These are phyloP conservation scores for Cutaneotrichosporon dermatis DNA, from an alignment of 1,284 basidiomycete genomes.

Conservation along the genomic window DNA sequence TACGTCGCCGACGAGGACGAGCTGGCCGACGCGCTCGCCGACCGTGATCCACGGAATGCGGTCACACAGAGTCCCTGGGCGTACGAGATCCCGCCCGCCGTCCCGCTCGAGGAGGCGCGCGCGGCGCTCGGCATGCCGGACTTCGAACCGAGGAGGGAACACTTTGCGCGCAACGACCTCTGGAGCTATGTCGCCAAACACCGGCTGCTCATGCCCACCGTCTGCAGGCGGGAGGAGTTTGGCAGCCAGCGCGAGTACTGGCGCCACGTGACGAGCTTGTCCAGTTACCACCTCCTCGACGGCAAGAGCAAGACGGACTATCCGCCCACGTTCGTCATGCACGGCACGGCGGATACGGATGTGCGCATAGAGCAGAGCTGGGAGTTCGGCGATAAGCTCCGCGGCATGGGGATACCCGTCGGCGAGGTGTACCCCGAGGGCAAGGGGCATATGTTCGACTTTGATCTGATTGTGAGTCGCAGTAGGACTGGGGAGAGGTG, in stretches of 20 bases:
- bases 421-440: slow-evolving; percentile 9
- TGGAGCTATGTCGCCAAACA: slow-evolving; percentile 10
- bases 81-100: slow-evolving; percentile 13
- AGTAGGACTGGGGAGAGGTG: not conserved
- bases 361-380: slow-evolving; percentile 24
- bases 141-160: not conserved
- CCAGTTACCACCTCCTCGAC: slow-evolving; percentile 15
- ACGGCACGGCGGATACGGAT: slow-evolving; percentile 22
- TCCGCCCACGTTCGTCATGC: slow-evolving; percentile 30
- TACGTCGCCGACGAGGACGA: slow-evolving; percentile 7
- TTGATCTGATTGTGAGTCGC: slow-evolving; percentile 6
- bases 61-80: slow-evolving; percentile 12
- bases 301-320: slow-evolving; percentile 3
- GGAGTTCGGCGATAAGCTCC: slow-evolving; percentile 19
- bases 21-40: not conserved
- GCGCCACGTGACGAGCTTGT: slow-evolving; percentile 5
- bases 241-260: slow-evolving; percentile 11
- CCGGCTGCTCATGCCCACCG: slow-evolving; percentile 7
- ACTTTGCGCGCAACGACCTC: slow-evolving; percentile 10
- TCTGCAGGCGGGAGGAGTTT: slow-evolving; percentile 19
- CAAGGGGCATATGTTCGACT: slow-evolving; percentile 21
- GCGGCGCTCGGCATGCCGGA: slow-evolving; percentile 9
- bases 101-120: slow-evolving; percentile 6
- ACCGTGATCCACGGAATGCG: slow-evolving; percentile 1
- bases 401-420: slow-evolving; percentile 11